Evolutionary conservation across 2,329 filamentous ascomycete species (phyloP), one percentile per base, ranked within the genome.

Genomic region (Penicillium sumatraense): DNA sequence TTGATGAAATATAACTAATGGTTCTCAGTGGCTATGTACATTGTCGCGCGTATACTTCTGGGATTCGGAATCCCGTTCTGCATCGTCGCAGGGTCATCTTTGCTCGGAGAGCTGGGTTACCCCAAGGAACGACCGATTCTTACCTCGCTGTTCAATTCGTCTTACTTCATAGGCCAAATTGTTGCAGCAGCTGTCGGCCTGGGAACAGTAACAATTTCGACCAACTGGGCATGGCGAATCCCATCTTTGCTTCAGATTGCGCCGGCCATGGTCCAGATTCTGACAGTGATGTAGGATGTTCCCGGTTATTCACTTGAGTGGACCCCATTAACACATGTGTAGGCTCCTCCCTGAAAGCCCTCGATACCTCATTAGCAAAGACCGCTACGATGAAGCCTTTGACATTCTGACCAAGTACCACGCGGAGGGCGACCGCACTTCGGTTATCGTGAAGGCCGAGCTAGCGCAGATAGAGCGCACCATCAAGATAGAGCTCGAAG

Each of bases 11-110:
- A 31, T 23, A 2, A 24, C 20, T 52, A 14, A 57, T 38, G 7
- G 2, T 36, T 44, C 23, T 23, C 11, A 82, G 80, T 78, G 26
- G 80, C 69, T 33, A 86, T 86, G 84, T 87, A 85, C 62, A 82
- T 86, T 58, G 71, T 86, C 18, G 78, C 84, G 11, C 81, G 85
- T 52, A 78, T 85, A 54, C 73, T 87, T 23, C 79, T 87, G n/a
- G 85, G 85, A 14, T 80, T 83, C 21, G 85, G 85, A n/a, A 83
- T 87, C 45, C 80, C 82, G 0, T 84, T 83, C 60, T 81, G 80
- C 56, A 86, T 86, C 57, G 81, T 86, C 29, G 80, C 82, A 2
- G 84, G 81, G 4, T 82, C 84, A 1, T 78, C 81, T 29, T 71
- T 86, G 47, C 83, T 87, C 24, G 84, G 83, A 69, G 85, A 87